Base-by-base conservation (phyloP, 108 stramenopile genomes). In the Bacterosira constricta region DNA sequence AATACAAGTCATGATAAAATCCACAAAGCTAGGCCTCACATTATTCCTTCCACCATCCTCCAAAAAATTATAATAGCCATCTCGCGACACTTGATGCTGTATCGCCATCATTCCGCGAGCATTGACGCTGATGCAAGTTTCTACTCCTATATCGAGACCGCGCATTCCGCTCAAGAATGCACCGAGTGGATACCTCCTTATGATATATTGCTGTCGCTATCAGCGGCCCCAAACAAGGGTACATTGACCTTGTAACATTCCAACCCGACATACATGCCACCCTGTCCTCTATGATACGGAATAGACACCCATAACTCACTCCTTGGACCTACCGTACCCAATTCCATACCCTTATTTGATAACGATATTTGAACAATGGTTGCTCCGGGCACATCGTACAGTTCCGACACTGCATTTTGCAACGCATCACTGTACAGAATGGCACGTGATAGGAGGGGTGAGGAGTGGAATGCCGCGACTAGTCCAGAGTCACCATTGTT, bases 51-150 rank as follows among this genome's bases (percentile, higher is more conserved):
- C 54, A 44, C 39, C 39, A 13, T 15, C 61, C n/a, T 18, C 38
- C 37, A 30, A 31, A 53, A n/a, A 26, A 51, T 83, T 69, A 54
- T 58, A 27, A 53, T 36, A 59, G 4, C 32, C 63, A 35, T 78
- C 63, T 26, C 58, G 71, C 3, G 80, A 47, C 27, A 86, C 69
- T 59, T 90, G 86, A 73, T 90, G 89, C 64, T 90, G 89, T 51
- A 90, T 87, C 18, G 89, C 89, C 75, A 90, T 85, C 80, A 90
- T 90, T 9, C 89, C 89, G 34, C 81, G 69, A 17, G 64, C 34
- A 77, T 87, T 90, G 37, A 90, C 79, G 38, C 83, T 86, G 21
- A 90, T 80, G 60, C 86, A 87, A 17, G 86, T 84, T 66, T 90
- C 89, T 53, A 76, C 47, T 18, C 85, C 86, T 44, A 86, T 80